Conservation (phyloP, 1,284 basidiomycete genomes). For the Cerioporus squamosus region DNA sequence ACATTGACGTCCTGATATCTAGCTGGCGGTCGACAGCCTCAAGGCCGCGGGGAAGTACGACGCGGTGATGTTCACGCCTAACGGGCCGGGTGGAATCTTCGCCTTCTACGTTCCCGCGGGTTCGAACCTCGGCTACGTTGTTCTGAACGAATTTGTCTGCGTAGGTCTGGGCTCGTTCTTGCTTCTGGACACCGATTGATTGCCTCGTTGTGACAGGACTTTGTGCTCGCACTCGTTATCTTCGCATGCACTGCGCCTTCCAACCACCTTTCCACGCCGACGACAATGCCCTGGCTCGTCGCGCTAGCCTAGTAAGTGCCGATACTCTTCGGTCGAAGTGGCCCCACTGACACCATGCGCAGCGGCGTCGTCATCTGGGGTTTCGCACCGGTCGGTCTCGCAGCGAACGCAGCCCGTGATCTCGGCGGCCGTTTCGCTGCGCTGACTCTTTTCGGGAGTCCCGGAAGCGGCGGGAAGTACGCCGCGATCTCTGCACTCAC, state of each 20-base stretch:
- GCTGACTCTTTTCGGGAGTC: slow-evolving; percentile 59
- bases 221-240: slow-evolving; percentile 63
- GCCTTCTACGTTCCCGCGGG: slow-evolving; percentile 55
- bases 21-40: slow-evolving; percentile 48
- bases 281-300: slow-evolving; percentile 55
- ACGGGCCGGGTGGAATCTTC: slow-evolving; percentile 66
- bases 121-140: slow-evolving; percentile 54
- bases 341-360: background rate
- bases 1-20: background rate
- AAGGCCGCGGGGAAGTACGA: slow-evolving; percentile 44
- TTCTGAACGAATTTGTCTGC: slow-evolving; percentile 69
- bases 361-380: slow-evolving; percentile 65
- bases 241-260: slow-evolving; percentile 65
- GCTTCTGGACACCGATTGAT: slow-evolving; percentile 5
- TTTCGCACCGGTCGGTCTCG: slow-evolving; percentile 54
- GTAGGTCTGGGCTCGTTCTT: slow-evolving; percentile 42
- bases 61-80: slow-evolving; percentile 55
- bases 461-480: slow-evolving; percentile 59
- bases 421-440: slow-evolving; percentile 63
- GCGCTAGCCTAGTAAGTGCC: slow-evolving; percentile 56
- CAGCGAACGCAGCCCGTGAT: slow-evolving; percentile 71
- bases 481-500: slow-evolving; percentile 67
- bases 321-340: background rate
- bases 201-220: slow-evolving; percentile 49
- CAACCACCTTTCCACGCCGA: slow-evolving; percentile 60